These are phyloP conservation scores for Triadica sebifera DNA, from an alignment of 345 rosid genomes.

Conservation along the genomic window DNA sequence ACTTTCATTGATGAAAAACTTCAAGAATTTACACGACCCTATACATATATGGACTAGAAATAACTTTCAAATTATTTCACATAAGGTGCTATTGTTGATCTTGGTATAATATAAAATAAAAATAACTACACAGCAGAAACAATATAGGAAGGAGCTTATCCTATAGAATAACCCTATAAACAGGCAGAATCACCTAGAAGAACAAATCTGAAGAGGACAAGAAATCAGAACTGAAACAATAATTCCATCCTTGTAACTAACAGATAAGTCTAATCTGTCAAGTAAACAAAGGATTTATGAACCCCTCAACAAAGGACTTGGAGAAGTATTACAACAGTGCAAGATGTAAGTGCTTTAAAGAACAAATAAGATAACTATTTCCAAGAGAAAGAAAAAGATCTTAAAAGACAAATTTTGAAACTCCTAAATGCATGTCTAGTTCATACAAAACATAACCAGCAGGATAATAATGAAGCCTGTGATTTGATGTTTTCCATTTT, in stretches of 20 bases:
- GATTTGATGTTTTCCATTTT: neutral
- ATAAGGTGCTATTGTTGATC: neutral
- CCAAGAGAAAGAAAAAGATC: too few relatives aligned
- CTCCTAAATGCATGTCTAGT: neutral
- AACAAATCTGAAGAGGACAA: neutral
- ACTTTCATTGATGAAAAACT: neutral
- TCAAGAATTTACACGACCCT: neutral
- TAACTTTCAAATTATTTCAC: neutral
- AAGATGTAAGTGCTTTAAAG: neutral
- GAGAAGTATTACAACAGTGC: neutral
- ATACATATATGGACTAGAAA: neutral
- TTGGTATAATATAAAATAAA: neutral
- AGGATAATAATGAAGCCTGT: too few relatives aligned
- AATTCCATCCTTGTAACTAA: neutral
- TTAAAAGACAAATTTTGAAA: neutral
- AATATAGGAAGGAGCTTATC: neutral
- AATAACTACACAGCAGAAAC: neutral
- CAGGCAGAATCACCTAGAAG: neutral
- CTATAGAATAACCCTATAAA: neutral
- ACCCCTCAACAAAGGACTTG: neutral
- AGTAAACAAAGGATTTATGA: neutral
- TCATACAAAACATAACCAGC: constrained; percentile 2
- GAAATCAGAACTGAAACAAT: neutral
- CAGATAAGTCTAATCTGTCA: neutral
- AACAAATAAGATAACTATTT: neutral